phyloP scores from a whole-genome alignment of 2,329 filamentous ascomycete genomes.

The Aspergillus versicolor region DNA sequence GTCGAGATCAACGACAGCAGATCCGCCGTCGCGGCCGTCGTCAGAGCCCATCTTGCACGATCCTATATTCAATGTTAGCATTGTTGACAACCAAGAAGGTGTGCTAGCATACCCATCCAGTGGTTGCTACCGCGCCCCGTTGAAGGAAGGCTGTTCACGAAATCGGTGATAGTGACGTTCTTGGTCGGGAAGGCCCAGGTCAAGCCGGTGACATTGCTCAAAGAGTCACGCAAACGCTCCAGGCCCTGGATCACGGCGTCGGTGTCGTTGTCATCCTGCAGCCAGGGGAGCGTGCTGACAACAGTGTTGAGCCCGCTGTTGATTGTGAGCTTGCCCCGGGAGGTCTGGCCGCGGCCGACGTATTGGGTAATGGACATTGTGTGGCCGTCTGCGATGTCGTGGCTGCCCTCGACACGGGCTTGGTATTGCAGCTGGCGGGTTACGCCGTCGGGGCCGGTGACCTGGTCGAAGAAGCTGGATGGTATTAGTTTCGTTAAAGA shows the following conservation, averaged over 20 bases:
- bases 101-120: slow-evolving; percentile 14
- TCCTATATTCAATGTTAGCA: too few relatives aligned
- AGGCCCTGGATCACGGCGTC: slow-evolving; percentile 25
- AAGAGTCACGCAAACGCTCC: slow-evolving; percentile 3
- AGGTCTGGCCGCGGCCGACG: slow-evolving; percentile 29
- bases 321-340: slow-evolving; percentile 24
- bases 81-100: too few relatives aligned
- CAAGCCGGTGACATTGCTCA: slow-evolving; percentile 18
- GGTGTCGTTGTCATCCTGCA: slow-evolving; percentile 23
- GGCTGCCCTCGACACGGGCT: slow-evolving; percentile 15
- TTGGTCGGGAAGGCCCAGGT: slow-evolving; percentile 15
- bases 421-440: slow-evolving; percentile 25
- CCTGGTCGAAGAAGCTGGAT: slow-evolving; percentile 25
- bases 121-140: slow-evolving; percentile 11
- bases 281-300: slow-evolving; percentile 25
- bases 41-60: slow-evolving; percentile 20
- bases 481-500: slow-evolving; percentile 17
- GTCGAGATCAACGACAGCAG: slow-evolving; percentile 19
- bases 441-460: slow-evolving; percentile 18
- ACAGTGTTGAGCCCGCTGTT: slow-evolving; percentile 26
- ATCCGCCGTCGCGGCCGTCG: slow-evolving; percentile 18
- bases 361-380: slow-evolving; percentile 25
- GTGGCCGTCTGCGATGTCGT: slow-evolving; percentile 10
- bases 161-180: slow-evolving; percentile 6
- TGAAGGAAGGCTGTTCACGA: slow-evolving; percentile 6